Evolutionary conservation across 306 rosid species (phyloP), one percentile per base, ranked within the genome.

Genomic region (Pterocarpus santalinus): DNA sequence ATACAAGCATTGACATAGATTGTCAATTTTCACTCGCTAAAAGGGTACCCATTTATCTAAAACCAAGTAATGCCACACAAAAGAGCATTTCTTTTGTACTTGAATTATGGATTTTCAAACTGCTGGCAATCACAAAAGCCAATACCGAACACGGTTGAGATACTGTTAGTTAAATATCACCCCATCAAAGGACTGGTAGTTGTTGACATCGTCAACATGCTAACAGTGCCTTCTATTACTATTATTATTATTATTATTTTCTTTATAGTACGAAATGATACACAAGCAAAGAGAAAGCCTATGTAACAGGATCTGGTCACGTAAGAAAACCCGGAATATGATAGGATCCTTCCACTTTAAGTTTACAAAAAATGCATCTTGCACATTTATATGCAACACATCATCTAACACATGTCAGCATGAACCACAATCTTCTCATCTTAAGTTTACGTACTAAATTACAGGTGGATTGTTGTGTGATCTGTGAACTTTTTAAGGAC

Each of bases 181-280:
- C 30, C 5, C 44, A 43, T n/a, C 43, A 71, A 36, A 67, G 30
- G 78, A 76, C 75, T 35, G 56, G 62, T 76, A 72, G 78, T 33
- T 83, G 30, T 22, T 22, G 28, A 22, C 28, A 22, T 1, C 0
- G 28, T 22, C 28, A 22, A 22, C 28, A 22, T 22, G 28, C 28
- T 22, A 22, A 22, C 7, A 44, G 10, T 64, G 33, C 34, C 7
- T 53, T 76, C 13, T 8, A n/a, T 28, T 69, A 22, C 28, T 22
- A 22, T 57, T 43, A 36, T 41, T 22, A 22, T 57, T 43, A 36
- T 41, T 41, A 0, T 41, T 17, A 1, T 43, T 76, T n/a, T 12
- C 8, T 15, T 73, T 57, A 34, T 30, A 71, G 64, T 41, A 66
- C 28, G 28, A 22, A 22, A 22, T 22, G 28, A 22, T 46, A 33